Evolutionary conservation across 2,329 filamentous ascomycete species (phyloP), one percentile per base, ranked within the genome.

Genomic region (Trichoderma oligosporum): DNA sequence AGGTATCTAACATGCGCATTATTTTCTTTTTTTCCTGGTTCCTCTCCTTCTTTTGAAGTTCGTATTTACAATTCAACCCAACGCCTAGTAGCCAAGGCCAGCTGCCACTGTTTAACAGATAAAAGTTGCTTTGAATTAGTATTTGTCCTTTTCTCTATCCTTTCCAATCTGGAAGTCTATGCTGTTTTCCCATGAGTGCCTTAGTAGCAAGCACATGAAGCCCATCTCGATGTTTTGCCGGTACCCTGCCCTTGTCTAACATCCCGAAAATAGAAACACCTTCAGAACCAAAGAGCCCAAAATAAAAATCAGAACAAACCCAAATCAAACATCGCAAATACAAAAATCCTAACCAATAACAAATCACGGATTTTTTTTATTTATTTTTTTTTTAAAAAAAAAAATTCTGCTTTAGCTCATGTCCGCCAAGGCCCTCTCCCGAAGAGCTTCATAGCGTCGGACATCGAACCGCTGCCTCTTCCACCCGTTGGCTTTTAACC

Each of bases 401-500:
- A n/a, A n/a, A n/a, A n/a, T n/a, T n/a, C 14, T 16, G 18, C 16
- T 11, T 31, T 63, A 60, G 20, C 57, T 56, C 60, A 84, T 68
- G 63, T 84, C 82, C 2, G 76, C 75, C 56, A 84, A 68, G 36
- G 76, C 81, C 49, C 70, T 74, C 62, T 80, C 78, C 12, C 79
- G 71, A 7, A 84, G 70, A 18, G 74, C 73, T 65, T 82, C 77
- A 64, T 85, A 84, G 35, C 78, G 74, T 42, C 71, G 67, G 5
- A 71, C 70, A 60, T 85, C 78, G 61, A 85, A 85, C 20, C 82
- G 76, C 62, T 77, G 77, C 25, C 82, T 71, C 64, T 75, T 76
- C 82, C 82, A 84, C 2, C 81, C 81, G 48, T 64, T 73, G n/a
- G 75, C 75, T 18, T 80, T 76, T 9, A 85, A 69, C 8, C 77